Percentiles rank a stretch among this genome's conserved stretches.
Conservation (phyloP, 2,329 filamentous ascomycete genomes). For the Cytospora piceicola region DNA sequence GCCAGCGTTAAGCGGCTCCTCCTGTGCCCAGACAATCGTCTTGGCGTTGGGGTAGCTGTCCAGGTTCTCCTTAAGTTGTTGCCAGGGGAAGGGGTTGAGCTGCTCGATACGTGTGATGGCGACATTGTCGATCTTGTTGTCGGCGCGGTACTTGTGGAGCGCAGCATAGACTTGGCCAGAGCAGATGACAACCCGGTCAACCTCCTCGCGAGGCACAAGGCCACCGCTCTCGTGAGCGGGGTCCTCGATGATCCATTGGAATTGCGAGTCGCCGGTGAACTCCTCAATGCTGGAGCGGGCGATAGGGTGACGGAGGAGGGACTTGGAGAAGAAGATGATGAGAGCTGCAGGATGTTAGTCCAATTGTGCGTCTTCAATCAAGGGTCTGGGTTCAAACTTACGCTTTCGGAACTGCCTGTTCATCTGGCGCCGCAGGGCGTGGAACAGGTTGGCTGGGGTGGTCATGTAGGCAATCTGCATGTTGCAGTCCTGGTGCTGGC, state of each 20-base stretch:
- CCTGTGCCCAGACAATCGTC: constrained; percentile 96
- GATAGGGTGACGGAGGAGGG: constrained; percentile 89
- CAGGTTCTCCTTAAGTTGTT: constrained; percentile 93
- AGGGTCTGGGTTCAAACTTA: constrained; percentile 53
- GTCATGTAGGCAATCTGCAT: constrained; percentile 99
- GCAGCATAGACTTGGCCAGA: constrained; percentile 92
- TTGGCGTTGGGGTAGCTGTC: constrained; percentile 97
- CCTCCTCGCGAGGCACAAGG: constrained; percentile 81
- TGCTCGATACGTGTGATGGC: constrained; percentile 97
- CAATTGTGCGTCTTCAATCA: constrained; percentile 25
- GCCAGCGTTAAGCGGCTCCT: constrained; percentile 96
- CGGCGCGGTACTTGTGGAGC: constrained; percentile 86
- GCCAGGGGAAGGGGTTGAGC: constrained; percentile 98
- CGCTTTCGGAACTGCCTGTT: constrained; percentile 99
- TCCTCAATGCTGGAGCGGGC: constrained; percentile 89
- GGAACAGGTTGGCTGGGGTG: constrained; percentile 94
- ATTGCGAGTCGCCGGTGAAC: constrained; percentile 88
- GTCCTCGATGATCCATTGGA: constrained; percentile 95
- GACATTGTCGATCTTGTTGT: constrained; percentile 85
- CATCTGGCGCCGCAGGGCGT: constrained; percentile 95
- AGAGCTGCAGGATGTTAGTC: constrained; percentile 64
- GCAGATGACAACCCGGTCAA: constrained; percentile 94
- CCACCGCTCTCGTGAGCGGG: constrained; percentile 75
- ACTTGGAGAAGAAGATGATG: constrained; percentile 98
- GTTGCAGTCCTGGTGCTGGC: constrained; percentile 99